Percentiles rank a stretch among this genome's conserved stretches.
Conservation (phyloP, 1,284 basidiomycete species). For the Vanrija pseudolonga region DNA sequence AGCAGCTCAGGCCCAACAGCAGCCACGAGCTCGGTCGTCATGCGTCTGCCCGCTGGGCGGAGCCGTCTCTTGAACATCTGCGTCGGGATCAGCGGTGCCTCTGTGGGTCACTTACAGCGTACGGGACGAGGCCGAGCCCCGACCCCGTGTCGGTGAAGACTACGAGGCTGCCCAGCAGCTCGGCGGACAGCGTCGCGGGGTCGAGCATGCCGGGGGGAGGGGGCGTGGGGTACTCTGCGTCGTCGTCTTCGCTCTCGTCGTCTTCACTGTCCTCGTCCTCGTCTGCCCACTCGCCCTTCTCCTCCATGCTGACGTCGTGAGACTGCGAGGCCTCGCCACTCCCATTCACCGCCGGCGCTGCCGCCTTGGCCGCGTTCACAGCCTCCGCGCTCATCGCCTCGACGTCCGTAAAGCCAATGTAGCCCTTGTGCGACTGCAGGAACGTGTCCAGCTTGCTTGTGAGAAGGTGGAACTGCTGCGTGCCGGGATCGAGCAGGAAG, state of each 20-base stretch:
- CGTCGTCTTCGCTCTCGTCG: constrained; percentile 16
- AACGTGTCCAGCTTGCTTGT: constrained; percentile 60
- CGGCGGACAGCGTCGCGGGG: constrained; percentile 17
- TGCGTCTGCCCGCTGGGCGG: background rate
- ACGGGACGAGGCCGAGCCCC: constrained; percentile 3
- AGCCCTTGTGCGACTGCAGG: constrained; percentile 57
- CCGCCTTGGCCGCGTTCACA: background rate
- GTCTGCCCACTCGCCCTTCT: constrained; percentile 11
- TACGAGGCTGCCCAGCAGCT: constrained; percentile 24
- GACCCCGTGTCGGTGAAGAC: constrained; percentile 20
- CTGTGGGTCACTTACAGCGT: background rate
- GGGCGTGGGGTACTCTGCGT: constrained; percentile 26
- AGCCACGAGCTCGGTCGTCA: constrained; percentile 8
- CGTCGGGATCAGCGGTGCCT: background rate
- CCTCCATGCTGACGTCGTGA: background rate
- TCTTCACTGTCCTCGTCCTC: background rate
- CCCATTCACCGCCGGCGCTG: too few relatives aligned
- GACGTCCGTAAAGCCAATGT: constrained; percentile 37
- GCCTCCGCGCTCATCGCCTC: constrained; percentile 1
- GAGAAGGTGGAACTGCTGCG: constrained; percentile 70
- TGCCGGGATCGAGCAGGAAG: constrained; percentile 81
- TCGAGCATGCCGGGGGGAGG: constrained; percentile 42
- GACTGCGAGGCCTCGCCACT: too few relatives aligned
- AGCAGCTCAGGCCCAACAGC: constrained; percentile 12
- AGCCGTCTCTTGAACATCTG: constrained; percentile 6